Conservation (phyloP, 2,329 filamentous ascomycete genomes). For the Macrophomina tecta region DNA sequence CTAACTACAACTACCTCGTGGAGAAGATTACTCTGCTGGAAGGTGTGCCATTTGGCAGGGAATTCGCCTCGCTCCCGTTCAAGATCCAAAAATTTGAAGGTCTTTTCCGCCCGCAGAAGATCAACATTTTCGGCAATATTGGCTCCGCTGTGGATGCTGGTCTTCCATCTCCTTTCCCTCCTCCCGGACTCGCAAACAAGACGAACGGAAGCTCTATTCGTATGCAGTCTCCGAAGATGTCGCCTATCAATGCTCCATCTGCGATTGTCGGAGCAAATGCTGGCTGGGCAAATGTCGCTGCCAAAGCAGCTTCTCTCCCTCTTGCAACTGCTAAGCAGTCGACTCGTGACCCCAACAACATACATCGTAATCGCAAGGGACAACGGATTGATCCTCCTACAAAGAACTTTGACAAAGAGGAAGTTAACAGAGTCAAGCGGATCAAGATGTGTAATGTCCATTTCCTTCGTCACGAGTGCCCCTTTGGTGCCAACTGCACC, state of each 20-base stretch:
- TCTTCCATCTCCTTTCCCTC: conserved; percentile 17
- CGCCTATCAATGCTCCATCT: conserved; percentile 1
- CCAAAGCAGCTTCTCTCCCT: conserved; percentile 27
- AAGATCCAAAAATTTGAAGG: conserved; percentile 56
- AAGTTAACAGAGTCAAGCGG: conserved; percentile 65
- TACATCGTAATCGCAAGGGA: conserved; percentile 64
- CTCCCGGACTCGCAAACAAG: conserved; percentile 11
- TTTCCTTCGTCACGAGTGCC: conserved; percentile 64
- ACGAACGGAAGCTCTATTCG: not conserved
- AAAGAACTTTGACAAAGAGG: conserved; percentile 59
- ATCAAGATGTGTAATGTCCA: conserved; percentile 68
- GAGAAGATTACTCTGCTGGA: conserved; percentile 62
- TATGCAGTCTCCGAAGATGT: conserved; percentile 5
- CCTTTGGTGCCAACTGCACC: conserved; percentile 60
- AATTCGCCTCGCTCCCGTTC: conserved; percentile 59
- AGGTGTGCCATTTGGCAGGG: conserved; percentile 61
- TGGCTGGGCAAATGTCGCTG: conserved; percentile 29
- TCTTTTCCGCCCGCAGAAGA: conserved; percentile 61
- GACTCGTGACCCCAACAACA: conserved; percentile 22
- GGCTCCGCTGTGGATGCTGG: not conserved
- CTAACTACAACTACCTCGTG: conserved; percentile 51
- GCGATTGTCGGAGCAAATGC: conserved; percentile 4
- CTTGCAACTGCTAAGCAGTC: conserved; percentile 16
- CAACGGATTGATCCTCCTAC: conserved; percentile 63
- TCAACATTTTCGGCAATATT: conserved; percentile 39